Conservation (phyloP, 352 stramenopile species). For the Phytopythium montanum region DNA sequence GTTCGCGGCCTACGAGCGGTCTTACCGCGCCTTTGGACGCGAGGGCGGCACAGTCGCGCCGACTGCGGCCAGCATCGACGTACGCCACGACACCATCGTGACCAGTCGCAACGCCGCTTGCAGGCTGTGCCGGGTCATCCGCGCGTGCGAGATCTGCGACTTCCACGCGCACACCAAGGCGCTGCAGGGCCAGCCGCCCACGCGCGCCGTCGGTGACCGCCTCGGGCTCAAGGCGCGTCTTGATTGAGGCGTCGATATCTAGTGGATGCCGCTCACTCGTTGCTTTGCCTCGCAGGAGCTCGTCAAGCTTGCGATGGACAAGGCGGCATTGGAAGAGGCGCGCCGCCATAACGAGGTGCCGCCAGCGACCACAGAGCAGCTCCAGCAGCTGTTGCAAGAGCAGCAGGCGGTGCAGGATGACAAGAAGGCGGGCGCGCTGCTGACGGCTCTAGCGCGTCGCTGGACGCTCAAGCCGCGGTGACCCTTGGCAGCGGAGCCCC, state of each 20-base stretch:
- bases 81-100: constrained; percentile 8
- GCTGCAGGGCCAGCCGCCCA: constrained; percentile 16
- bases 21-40: constrained; percentile 73
- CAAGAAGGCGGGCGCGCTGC: constrained; percentile 4
- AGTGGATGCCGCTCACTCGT: not conserved
- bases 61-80: not conserved
- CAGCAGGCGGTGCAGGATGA: constrained; percentile 7
- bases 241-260: not conserved
- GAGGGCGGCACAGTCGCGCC: constrained; percentile 13
- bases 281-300: constrained; percentile 32
- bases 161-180: constrained; percentile 50
- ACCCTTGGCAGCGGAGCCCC: not conserved
- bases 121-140: constrained; percentile 77
- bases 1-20: constrained; percentile 81
- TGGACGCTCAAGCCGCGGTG: not conserved
- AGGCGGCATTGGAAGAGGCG: constrained; percentile 29
- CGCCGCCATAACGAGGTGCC: constrained; percentile 8
- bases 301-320: constrained; percentile 38
- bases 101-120: constrained; percentile 33
- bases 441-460: not conserved
- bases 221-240: constrained; percentile 42
- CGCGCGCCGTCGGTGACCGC: constrained; percentile 39
- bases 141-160: constrained; percentile 86
- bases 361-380: constrained; percentile 9
- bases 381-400: constrained; percentile 3